Conservation (phyloP, 805 yeast genomes). For the Tetrapisispora phaffii region DNA sequence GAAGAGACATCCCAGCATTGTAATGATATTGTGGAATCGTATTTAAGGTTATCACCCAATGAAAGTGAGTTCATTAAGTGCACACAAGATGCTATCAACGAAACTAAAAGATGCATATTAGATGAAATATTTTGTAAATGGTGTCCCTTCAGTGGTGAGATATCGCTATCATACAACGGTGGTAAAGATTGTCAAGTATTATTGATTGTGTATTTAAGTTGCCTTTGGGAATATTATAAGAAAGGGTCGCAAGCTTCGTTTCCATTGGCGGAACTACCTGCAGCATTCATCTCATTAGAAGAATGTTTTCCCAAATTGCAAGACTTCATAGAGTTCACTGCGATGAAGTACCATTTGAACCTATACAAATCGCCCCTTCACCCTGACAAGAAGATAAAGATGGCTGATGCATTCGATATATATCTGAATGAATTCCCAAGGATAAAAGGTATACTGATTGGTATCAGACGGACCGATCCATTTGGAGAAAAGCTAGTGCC, state of each 20-base stretch:
- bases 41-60: slow-evolving; percentile 11
- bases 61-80: slow-evolving; percentile 11
- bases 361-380: slow-evolving; percentile 30
- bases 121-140: slow-evolving; percentile 23
- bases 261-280: slow-evolving; percentile 25
- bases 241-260: slow-evolving; percentile 3
- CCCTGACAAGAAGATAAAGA: slow-evolving; percentile 22
- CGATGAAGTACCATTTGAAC: slow-evolving; percentile 44
- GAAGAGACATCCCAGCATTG: slow-evolving; percentile 19
- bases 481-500: slow-evolving; percentile 50
- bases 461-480: slow-evolving; percentile 84
- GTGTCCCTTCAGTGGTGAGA: slow-evolving; percentile 34
- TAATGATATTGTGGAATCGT: slow-evolving; percentile 19
- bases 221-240: slow-evolving; percentile 28
- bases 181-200: slow-evolving; percentile 94
- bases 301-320: slow-evolving; percentile 63
- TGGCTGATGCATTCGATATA: slow-evolving; percentile 61
- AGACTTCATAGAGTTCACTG: slow-evolving; percentile 50
- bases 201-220: slow-evolving; percentile 61
- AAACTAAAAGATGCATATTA: slow-evolving; percentile 17
- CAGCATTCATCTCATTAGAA: slow-evolving; percentile 70
- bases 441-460: slow-evolving; percentile 72
- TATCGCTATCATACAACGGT: slow-evolving; percentile 85
- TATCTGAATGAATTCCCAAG: slow-evolving; percentile 45
- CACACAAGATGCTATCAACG: slow-evolving; percentile 23